Base-by-base conservation (phyloP, 495 filamentous ascomycete species). In the Cenococcum geophilum region DNA sequence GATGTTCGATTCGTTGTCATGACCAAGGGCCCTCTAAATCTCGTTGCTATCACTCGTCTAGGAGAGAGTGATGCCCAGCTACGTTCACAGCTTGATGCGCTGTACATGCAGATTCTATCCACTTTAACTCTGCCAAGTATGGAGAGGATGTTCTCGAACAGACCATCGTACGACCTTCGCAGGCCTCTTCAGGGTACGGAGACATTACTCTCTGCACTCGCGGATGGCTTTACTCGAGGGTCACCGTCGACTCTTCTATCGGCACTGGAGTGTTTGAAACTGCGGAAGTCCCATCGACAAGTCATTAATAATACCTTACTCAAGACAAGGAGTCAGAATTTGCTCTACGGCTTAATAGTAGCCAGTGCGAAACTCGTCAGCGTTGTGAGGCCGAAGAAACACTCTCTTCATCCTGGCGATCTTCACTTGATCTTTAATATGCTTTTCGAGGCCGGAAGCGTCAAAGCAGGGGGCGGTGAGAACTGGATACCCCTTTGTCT, bases 371-470 rank as follows among this genome's bases (percentile, higher is more conserved):
- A 87, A 61, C 87, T 99, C 9, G 95, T 99, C 52, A 93, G 89
- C 69, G 95, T 99, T 36, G 84, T 97, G 45, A 80, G 95, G 37
- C 95, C 95, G 0, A 91, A 92, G 69, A 91, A 92, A 59, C 93
- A 99, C 75, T 96, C 90, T 0, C 81, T 99, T 32, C 95, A 97
- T 64, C 95, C 95, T 0, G 91, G 92, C 57, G 95, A 99, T 65
- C 80, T 99, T 21, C 92, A 97, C 64, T 83, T 99, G 32, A 86
- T 99, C 27, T 97, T 99, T 79, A 96, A 96, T 68, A 97, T 99
- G 95, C 83, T 99, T n/a, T 97, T 97, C 64, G 92, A 95, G 71
- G 89, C 92, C 3, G 86, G 88, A 47, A 87, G 88, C 37, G 85
- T 99, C 69, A 91, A 91, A 64, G 85, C 85, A 48, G 90, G 88